Base-by-base conservation (phyloP, 352 stramenopile genomes). In the Phytophthora ohioensis region DNA sequence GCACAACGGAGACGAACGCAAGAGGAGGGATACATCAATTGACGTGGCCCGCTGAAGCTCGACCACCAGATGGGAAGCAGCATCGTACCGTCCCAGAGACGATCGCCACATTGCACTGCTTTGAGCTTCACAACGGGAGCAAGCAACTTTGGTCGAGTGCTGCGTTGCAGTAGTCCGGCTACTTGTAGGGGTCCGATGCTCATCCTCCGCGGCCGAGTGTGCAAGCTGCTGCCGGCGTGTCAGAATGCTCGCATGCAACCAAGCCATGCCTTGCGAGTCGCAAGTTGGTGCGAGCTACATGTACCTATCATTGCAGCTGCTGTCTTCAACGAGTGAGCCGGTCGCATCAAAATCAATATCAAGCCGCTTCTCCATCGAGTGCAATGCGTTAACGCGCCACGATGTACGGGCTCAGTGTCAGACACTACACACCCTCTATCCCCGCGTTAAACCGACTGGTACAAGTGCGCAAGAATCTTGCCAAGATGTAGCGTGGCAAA, bases 31-130 rank as follows among this genome's bases (percentile, higher is more conserved):
- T 43, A 52, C 36, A 43, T 43, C 59, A 67, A 27, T 57, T 47
- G 17, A 59, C 39, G 57, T 41, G 64, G 35, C 63, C 51, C 30
- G 36, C 31, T 65, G n/a, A 41, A 59, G 21, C 38, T 47, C 55
- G 45, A 66, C 63, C 63, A 66, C 64, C 62, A 69, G 42, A 71
- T 71, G 64, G 63, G 30, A 57, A 41, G 63, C 54, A 70, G 42
- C 55, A 56, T 70, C 47, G 47, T 55, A 48, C 59, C 48, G 38
- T 46, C 30, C 9, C 31, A 43, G 41, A 57, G 27, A 13, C 43
- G 30, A 48, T 67, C 60, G 48, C 35, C 52, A 61, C 48, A 42
- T 67, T 59, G 48, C 43, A 54, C 15, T 41, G 39, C 13, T 27
- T 27, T 2, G 21, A 27, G 21, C 15, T 46, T 46, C 41, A 5